phyloP scores from a whole-genome alignment of 228 moss, liverwort and hornwort genomes.

The Sphagnum magellanicum region DNA sequence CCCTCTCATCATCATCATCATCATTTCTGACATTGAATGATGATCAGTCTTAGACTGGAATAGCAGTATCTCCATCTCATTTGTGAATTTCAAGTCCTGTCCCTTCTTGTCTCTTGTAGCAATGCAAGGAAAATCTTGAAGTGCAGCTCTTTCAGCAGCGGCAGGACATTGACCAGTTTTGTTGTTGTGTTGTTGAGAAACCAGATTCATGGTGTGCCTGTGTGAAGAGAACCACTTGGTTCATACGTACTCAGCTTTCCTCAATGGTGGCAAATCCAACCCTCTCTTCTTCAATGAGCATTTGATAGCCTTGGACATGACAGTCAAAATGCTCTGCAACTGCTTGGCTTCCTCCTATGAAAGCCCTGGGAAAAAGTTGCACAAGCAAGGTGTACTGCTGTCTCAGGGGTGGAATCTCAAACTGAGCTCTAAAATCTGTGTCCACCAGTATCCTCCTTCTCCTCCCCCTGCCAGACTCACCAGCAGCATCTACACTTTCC shows the following conservation, averaged over 20 bases:
- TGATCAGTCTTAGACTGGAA: constrained; percentile 8
- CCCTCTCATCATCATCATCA: constrained; percentile 12
- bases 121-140: constrained; percentile 27
- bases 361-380: constrained; percentile 16
- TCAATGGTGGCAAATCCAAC: constrained; percentile 42
- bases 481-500: neutral
- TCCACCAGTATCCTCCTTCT: constrained; percentile 26
- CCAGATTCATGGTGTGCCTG: constrained; percentile 28
- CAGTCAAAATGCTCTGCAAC: constrained; percentile 29
- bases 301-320: constrained; percentile 30
- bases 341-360: constrained; percentile 24
- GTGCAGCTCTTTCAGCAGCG: neutral
- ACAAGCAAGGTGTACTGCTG: constrained; percentile 14
- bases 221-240: constrained; percentile 41
- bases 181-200: neutral
- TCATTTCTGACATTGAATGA: constrained; percentile 17
- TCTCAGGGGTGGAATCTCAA: constrained; percentile 36
- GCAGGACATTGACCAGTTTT: no score
- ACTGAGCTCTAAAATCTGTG: constrained; percentile 34
- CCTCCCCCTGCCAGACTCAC: neutral
- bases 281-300: constrained; percentile 37
- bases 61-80: constrained; percentile 46
- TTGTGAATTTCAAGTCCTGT: constrained; percentile 66
- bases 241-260: constrained; percentile 38
- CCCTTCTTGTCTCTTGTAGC: constrained; percentile 37